Evolutionary conservation across 1,284 basidiomycete species (phyloP), one percentile per base, ranked within the genome.

Genomic region (Pascua guehoae): DNA sequence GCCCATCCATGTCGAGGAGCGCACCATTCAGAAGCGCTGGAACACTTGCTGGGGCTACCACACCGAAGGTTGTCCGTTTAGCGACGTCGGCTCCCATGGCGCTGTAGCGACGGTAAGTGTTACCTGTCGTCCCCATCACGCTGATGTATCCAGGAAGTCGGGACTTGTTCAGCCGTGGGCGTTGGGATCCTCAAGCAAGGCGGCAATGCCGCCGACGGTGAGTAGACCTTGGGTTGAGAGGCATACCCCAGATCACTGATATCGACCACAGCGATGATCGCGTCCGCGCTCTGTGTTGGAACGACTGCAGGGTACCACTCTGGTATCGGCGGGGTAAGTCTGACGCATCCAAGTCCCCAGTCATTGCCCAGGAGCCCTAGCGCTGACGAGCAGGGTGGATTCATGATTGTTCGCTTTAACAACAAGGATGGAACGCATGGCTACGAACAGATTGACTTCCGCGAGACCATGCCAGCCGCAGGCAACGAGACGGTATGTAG

Each of bases 401-500:
- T 62, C 60, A 58, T 62, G 54, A 42, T 62, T 39, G 41, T 61
- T 15, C 41, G 52, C 11, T 42, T 40, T 46, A 66, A 66, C 46
- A 58, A 61, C 43, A 15, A 55, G 12, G 61, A 66, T 12, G 69
- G 68, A 8, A 53, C 57, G 12, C 65, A 67, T 42, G 67, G 58
- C 8, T 75, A 78, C 55, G 64, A 72, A 32, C 70, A 71, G 38
- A 70, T 79, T 39, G 78, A 80, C 66, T 78, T 79, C 61, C 68
- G 79, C 14, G 79, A 79, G 66, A 73, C 69, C 5, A 68, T 70
- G 63, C 78, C 78, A 0, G 73, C 70, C 9, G 69, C 66, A 0
- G 71, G 70, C 0, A 75, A 77, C 52, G 68, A 71, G 55, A 73
- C 73, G 12, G 77, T 79, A 67, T 65, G 66, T 59, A 32, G 24